A percentile compares a stretch with the other conserved stretches of the same genome.
These are phyloP conservation scores for Phytophthora pini DNA, from an alignment of 352 stramenopile genomes.

Conservation along the genomic window DNA sequence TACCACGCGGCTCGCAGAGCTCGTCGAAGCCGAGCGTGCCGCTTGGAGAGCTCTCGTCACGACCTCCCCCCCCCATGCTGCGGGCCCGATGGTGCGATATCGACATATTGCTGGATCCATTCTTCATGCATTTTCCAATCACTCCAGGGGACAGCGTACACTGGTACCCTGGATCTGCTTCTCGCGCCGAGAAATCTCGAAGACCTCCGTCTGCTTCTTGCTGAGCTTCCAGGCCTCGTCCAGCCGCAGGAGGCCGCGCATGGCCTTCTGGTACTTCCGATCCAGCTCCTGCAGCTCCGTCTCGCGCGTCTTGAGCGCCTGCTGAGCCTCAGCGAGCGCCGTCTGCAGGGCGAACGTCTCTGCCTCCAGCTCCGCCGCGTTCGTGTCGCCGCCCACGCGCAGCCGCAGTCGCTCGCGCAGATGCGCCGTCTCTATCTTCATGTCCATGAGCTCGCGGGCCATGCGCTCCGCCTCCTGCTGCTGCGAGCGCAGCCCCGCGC, in stretches of 20 bases:
- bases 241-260: constrained; percentile 71
- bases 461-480: constrained; percentile 54
- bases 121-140: too few species aligned
- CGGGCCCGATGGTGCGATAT: too few species aligned
- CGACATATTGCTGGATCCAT: too few species aligned
- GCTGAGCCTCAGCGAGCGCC: constrained; percentile 60
- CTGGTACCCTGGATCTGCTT: too few species aligned
- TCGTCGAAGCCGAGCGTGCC: too few species aligned
- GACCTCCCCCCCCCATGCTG: too few species aligned
- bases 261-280: constrained; percentile 69
- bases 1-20: too few species aligned
- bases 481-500: constrained; percentile 49
- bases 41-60: too few species aligned
- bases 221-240: constrained; percentile 79
- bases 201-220: constrained; percentile 32
- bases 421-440: constrained; percentile 87
- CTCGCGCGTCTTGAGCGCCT: constrained; percentile 47
- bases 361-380: constrained; percentile 76
- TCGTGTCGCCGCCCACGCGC: constrained; percentile 79
- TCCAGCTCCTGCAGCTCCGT: constrained; percentile 55
- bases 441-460: constrained; percentile 82
- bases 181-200: too few species aligned
- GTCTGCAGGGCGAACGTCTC: constrained; percentile 77
- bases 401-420: constrained; percentile 71
- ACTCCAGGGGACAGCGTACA: too few species aligned